Evolutionary conservation across 1,284 basidiomycete species (phyloP).

Genomic region (Ceratobasidium sp.): DNA sequence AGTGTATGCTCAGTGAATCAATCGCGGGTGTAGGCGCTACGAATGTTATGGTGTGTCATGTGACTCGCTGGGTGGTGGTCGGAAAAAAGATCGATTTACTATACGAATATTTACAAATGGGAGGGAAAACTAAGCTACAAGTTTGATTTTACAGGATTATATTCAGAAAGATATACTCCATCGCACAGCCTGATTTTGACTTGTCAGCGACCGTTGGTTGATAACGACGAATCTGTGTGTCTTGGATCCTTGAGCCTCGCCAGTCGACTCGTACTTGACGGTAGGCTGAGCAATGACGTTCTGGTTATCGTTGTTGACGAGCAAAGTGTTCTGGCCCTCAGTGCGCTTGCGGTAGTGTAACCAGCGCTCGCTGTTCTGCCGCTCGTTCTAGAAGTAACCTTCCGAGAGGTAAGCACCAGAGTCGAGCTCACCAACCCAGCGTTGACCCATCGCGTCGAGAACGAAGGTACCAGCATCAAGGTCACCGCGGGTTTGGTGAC

Average conservation of each 20-base stretch:
- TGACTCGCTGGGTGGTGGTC: too few species aligned
- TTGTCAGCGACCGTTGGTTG: conserved; percentile 77
- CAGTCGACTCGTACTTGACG: conserved; percentile 69
- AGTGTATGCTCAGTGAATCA: too few species aligned
- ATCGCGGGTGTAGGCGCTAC: too few species aligned
- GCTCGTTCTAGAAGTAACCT: conserved; percentile 80
- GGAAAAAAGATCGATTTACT: too few species aligned
- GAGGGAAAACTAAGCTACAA: too few species aligned
- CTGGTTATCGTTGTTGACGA: conserved; percentile 87
- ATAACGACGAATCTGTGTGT: conserved; percentile 77
- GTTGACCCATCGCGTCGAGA: conserved; percentile 92
- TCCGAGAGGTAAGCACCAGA: conserved; percentile 79
- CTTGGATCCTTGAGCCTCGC: conserved; percentile 81
- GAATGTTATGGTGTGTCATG: too few species aligned
- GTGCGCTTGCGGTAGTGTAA: conserved; percentile 96
- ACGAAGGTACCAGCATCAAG: conserved; percentile 96
- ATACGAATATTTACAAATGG: too few species aligned
- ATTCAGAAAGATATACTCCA: too few species aligned
- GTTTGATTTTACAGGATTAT: too few species aligned
- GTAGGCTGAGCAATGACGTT: conserved; percentile 77
- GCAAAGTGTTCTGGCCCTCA: conserved; percentile 96
- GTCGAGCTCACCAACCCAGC: conserved; percentile 97
- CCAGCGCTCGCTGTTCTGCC: conserved; percentile 82
- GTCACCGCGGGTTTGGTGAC: conserved; percentile 79
- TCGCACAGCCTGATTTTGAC: conserved; percentile 76